Evolutionary conservation across 1,139 yeast genomes (phyloP), one percentile per base, ranked within the genome.

Genomic region (Geotrichum australiense): DNA sequence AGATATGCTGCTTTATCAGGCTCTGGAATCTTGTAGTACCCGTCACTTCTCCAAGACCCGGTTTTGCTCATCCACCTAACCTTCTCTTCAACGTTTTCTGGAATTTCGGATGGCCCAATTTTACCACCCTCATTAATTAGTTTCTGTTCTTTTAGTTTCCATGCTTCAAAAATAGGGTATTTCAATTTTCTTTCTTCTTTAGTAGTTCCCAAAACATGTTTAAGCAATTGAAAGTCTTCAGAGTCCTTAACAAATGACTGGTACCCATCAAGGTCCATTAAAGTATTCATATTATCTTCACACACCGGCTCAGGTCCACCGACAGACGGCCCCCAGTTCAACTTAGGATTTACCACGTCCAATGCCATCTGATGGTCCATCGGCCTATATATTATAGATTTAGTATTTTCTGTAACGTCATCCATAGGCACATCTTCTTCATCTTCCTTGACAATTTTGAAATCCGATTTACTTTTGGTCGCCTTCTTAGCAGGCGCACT

Each of bases 1-100:
- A 89, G 68, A 54, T 86, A 89, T 46, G 76, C 82, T 8, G 75
- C 67, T 58, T 89, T 89, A 41, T 78, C 73, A 0, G 75, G 70
- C 51, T 86, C 95, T 0, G 81, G 74, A 30, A 86, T 78, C 58
- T 82, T 83, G 41, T 65, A 65, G 57, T 80, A 85, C 0, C 95
- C 95, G 46, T 80, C 77, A 35, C 89, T 78, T 54, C 77, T 74
- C 56, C 84, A 82, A 1, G 86, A 70, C 0, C 87, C 87, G 0
- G 80, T 65, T 42, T n/a, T 46, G 47, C 27, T 48, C 43, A 25
- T 47, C 40, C 25, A 47, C 39, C 31, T 47, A 24, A 21, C 42
- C 35, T 21, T 23, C 32, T 31, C 39, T 25, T 41, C 51, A 23
- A 43, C 50, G 8, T 47, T 46, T 4, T 10, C 23, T 14, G 25